A percentile compares a stretch with the other conserved stretches of the same genome.
These are phyloP conservation scores for Tardiomyces blankii DNA, from an alignment of 1,139 yeast genomes.

Conservation along the genomic window DNA sequence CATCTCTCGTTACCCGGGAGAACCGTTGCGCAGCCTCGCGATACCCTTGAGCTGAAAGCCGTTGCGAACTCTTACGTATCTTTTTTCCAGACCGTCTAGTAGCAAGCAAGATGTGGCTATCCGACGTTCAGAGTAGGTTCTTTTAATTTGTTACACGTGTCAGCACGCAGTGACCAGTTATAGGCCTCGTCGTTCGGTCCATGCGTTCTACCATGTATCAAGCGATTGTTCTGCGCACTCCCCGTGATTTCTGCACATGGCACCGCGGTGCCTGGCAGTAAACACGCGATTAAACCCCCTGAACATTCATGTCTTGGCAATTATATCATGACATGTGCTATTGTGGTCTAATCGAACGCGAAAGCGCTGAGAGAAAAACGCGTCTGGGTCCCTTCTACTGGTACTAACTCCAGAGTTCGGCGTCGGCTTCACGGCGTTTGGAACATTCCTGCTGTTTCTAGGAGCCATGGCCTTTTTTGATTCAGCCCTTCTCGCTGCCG, in stretches of 20 bases:
- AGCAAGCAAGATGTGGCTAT: slow-evolving; percentile 21
- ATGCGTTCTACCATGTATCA: no score
- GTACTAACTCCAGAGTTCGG: slow-evolving; percentile 56
- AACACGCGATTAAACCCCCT: no score
- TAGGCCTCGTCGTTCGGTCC: background rate
- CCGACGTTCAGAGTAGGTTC: slow-evolving; percentile 26
- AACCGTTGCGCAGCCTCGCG: no score
- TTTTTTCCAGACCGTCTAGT: background rate
- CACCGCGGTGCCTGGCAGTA: no score
- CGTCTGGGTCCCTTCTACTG: background rate
- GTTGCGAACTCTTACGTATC: background rate
- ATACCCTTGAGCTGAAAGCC: no score
- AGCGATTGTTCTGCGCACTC: no score
- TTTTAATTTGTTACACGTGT: no score
- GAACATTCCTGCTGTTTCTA: slow-evolving; percentile 59
- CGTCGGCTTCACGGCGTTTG: slow-evolving; percentile 87
- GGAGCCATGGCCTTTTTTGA: slow-evolving; percentile 86
- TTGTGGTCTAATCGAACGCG: background rate
- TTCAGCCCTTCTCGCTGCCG: slow-evolving; percentile 79
- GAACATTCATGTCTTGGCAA: no score
- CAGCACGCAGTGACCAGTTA: no score
- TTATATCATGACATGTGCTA: background rate
- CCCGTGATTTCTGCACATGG: no score
- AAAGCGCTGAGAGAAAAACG: background rate
- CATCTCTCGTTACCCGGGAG: no score